phyloP scores from a whole-genome alignment of 805 yeast genomes.

The Kodamaea leandrae region DNA sequence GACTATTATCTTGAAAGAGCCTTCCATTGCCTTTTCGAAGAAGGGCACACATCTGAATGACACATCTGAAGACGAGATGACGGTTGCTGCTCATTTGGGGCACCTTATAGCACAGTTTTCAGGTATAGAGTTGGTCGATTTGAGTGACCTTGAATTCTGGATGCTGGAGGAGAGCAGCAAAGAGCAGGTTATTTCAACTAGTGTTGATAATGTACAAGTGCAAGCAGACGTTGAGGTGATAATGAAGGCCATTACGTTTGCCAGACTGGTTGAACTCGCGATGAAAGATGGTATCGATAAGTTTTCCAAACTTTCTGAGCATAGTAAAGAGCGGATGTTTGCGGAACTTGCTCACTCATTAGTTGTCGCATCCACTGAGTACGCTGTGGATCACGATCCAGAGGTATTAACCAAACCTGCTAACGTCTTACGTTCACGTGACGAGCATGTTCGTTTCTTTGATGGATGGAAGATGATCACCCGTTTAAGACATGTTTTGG shows the following conservation, averaged over 20 bases:
- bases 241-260: conserved; percentile 22
- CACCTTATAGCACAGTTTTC: conserved; percentile 14
- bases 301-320: conserved; percentile 15
- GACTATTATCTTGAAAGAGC: conserved; percentile 19
- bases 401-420: conserved; percentile 89
- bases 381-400: conserved; percentile 74
- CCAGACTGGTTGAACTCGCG: conserved; percentile 11
- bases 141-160: conserved; percentile 41
- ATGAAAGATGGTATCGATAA: conserved; percentile 17
- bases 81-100: conserved; percentile 34
- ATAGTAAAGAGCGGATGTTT: conserved; percentile 9
- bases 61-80: conserved; percentile 6
- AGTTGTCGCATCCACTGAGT: conserved; percentile 36
- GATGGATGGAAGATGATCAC: conserved; percentile 88
- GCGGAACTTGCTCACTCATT: conserved; percentile 43
- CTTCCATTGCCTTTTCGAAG: conserved; percentile 32
- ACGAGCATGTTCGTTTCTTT: conserved; percentile 71
- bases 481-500: conserved; percentile 70
- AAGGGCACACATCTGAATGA: conserved; percentile 13
- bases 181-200: conserved; percentile 18
- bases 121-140: background rate
- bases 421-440: conserved; percentile 66
- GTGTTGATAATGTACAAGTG: conserved; percentile 19
- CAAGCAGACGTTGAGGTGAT: conserved; percentile 22
- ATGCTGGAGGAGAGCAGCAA: conserved; percentile 16